Evolutionary conservation across 495 filamentous ascomycete species (phyloP), one percentile per base, ranked within the genome.

Genomic region (Niebla homalea): DNA sequence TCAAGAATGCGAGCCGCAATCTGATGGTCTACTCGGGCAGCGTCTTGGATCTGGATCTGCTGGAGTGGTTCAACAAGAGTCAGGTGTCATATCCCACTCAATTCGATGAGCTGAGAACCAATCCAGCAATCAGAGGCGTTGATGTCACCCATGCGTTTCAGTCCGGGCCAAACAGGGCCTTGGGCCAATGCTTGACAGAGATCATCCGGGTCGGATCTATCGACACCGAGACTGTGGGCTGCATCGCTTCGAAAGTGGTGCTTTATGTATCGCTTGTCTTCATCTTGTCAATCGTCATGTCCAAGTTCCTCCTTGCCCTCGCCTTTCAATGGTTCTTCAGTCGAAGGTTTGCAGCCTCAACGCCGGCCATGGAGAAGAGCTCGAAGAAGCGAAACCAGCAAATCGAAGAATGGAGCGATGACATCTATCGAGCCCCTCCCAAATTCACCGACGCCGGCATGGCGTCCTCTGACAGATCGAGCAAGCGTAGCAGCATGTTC

Each of bases 391-490:
- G 93, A 40, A 82, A 90, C 49, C 82, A 87, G 52, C 87, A 97
- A 62, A 99, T 99, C 50, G 93, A 99, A 65, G 90, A 96, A 55
- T 99, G 93, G 93, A 83, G 80, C 12, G 89, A 99, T 52, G 93
- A 99, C 57, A 97, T 97, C 58, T 96, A 97, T 59, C 81, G 87
- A 23, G 83, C 89, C 11, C 86, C 87, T 2, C 85, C 86, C 50
- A 81, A 87, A 43, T 69, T 95, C 53, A 69, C 75, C 1, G 89
- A 95, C 52, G 76, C 72, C 61, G 73, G 76, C 55, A 67, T 75
- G 49, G 70, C 65, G 36, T 70, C 72, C 10, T 76, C 76, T 10
- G 87, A 92, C 54, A 74, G 84, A 35, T 66, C 68, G 38, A 87
- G 75, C 72, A 96, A 94, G 68, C 82, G 92, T 51, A 76, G 76